Percentiles rank a stretch among this genome's conserved stretches.
These are phyloP conservation scores for Cladosporium sp. DNA, from an alignment of 2,329 filamentous ascomycete genomes.

Conservation along the genomic window DNA sequence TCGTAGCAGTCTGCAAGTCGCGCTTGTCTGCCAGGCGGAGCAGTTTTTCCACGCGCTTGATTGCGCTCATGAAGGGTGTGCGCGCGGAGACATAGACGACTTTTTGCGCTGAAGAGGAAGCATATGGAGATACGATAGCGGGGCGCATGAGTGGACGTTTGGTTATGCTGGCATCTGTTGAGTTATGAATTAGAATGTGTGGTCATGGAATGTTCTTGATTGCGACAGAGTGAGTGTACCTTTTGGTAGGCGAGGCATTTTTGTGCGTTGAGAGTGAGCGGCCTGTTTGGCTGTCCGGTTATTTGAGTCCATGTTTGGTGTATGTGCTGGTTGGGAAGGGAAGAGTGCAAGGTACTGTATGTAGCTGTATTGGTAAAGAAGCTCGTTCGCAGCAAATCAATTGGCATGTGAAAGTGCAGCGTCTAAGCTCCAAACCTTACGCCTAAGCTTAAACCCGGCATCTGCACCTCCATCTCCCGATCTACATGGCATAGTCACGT, in stretches of 20 bases:
- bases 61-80: slow-evolving; percentile 67
- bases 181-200: neutral
- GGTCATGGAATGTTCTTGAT: neutral
- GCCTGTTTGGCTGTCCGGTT: neutral
- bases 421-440: slow-evolving; percentile 3
- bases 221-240: slow-evolving; percentile 14
- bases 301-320: neutral
- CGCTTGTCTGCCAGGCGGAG: slow-evolving; percentile 59
- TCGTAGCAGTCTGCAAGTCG: slow-evolving; percentile 43
- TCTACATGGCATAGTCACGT: neutral
- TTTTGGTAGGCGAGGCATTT: slow-evolving; percentile 28
- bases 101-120: slow-evolving; percentile 51
- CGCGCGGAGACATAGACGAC: slow-evolving; percentile 65
- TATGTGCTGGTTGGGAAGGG: neutral
- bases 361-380: neutral
- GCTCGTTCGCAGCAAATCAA: neutral
- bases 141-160: slow-evolving; percentile 62
- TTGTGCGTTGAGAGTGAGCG: slow-evolving; percentile 16
- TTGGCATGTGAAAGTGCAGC: slow-evolving; percentile 19
- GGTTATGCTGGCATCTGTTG: slow-evolving; percentile 48
- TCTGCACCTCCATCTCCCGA: neutral
- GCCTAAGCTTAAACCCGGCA: slow-evolving; percentile 10
- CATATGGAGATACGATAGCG: slow-evolving; percentile 55
- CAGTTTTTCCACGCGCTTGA: slow-evolving; percentile 65
- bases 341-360: neutral